Percentiles rank a stretch among this genome's conserved stretches.
phyloP scores from a whole-genome alignment of 1,284 basidiomycete species.

The Clitocybe nebularis region DNA sequence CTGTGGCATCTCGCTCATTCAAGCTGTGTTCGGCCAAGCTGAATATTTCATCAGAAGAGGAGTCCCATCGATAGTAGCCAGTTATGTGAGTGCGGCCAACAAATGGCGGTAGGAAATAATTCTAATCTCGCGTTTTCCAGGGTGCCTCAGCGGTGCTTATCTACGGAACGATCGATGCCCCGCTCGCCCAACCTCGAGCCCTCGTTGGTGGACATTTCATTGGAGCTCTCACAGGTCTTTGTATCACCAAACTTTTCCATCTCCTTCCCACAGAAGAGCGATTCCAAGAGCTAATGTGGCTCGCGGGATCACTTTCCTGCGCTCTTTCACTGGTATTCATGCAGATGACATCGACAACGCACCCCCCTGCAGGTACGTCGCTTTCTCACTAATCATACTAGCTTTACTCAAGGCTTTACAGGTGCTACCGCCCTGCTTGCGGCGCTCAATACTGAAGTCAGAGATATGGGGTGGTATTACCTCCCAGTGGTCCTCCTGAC shows the following conservation, averaged over 20 bases:
- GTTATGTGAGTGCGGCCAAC: constrained; percentile 34
- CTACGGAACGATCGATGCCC: constrained; percentile 56
- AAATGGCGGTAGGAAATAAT: neutral
- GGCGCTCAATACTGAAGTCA: constrained; percentile 41
- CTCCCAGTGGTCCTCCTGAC: constrained; percentile 56
- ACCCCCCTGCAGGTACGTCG: constrained; percentile 59
- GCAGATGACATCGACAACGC: constrained; percentile 54
- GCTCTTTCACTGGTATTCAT: constrained; percentile 48
- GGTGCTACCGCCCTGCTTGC: constrained; percentile 43
- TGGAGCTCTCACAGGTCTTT: constrained; percentile 49
- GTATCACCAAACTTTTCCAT: constrained; percentile 54
- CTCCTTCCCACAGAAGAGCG: constrained; percentile 41
- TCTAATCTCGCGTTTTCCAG: constrained; percentile 23
- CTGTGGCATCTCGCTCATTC: constrained; percentile 51
- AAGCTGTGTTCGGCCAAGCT: constrained; percentile 48
- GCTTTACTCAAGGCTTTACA: constrained; percentile 10
- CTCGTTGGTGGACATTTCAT: constrained; percentile 55
- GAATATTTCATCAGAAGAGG: constrained; percentile 44
- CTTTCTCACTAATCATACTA: constrained; percentile 20
- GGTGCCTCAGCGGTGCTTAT: constrained; percentile 59
- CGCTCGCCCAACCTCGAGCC: constrained; percentile 59
- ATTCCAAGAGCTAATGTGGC: constrained; percentile 46
- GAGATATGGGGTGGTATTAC: constrained; percentile 55
- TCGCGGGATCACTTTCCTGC: constrained; percentile 52
- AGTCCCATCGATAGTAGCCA: constrained; percentile 48